A percentile compares a stretch with the other conserved stretches of the same genome.
These are phyloP conservation scores for Suhomyces emberorum DNA, from an alignment of 805 yeast species.

Conservation along the genomic window DNA sequence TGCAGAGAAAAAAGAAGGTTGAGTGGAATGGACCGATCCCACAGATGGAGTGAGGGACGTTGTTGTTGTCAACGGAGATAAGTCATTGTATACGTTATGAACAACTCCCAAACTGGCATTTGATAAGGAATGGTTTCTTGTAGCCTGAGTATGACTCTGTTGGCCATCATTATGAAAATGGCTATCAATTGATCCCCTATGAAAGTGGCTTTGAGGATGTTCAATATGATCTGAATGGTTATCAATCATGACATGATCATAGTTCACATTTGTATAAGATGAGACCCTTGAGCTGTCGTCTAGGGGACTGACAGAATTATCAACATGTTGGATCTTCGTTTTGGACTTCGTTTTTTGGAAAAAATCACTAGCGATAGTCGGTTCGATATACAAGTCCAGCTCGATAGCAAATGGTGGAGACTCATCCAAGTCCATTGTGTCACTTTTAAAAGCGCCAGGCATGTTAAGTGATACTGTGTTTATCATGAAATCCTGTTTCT, in stretches of 20 bases:
- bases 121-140: slow-evolving; percentile 9
- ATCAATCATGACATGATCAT: slow-evolving; percentile 1
- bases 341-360: neutral
- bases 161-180: neutral
- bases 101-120: slow-evolving; percentile 6
- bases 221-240: slow-evolving; percentile 13
- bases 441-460: slow-evolving; percentile 29
- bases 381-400: slow-evolving; percentile 19
- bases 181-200: neutral
- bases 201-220: too few species aligned
- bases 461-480: slow-evolving; percentile 14
- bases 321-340: neutral
- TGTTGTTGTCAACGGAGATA: slow-evolving; percentile 43
- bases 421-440: slow-evolving; percentile 35
- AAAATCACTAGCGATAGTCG: neutral
- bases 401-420: slow-evolving; percentile 37
- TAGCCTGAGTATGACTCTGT: slow-evolving; percentile 6
- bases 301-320: slow-evolving; percentile 2
- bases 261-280: slow-evolving; percentile 3
- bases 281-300: slow-evolving; percentile 2
- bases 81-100: slow-evolving; percentile 18
- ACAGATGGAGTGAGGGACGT: slow-evolving; percentile 42
- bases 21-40: slow-evolving; percentile 39
- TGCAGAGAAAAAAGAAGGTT: slow-evolving; percentile 43
- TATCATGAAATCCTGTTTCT: neutral